Conservation (phyloP, 257 asterid species). For the Asclepias syriaca region DNA sequence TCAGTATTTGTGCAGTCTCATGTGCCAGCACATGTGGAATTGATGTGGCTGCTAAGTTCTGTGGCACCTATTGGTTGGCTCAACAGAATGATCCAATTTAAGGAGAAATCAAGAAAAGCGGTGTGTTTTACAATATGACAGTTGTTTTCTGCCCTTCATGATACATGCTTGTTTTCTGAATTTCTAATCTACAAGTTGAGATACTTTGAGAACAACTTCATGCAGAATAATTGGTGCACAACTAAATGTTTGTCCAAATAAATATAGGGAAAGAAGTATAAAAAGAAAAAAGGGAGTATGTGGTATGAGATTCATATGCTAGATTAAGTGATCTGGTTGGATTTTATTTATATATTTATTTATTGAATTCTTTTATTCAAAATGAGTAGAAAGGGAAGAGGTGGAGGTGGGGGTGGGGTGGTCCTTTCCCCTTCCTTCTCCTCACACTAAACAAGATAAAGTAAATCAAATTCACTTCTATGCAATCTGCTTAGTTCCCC, state of each 20-base stretch:
- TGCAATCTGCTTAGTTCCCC: neutral
- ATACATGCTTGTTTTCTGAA: neutral
- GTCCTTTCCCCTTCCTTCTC: neutral
- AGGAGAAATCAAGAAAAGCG: slow-evolving; percentile 85
- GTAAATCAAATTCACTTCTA: neutral
- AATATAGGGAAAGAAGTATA: neutral
- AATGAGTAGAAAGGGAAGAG: no score
- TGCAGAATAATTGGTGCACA: neutral
- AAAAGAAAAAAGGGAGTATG: neutral
- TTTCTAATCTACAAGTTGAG: neutral
- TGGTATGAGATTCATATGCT: no score
- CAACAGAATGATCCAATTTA: slow-evolving; percentile 90
- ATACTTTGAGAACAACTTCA: no score
- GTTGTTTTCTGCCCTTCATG: neutral
- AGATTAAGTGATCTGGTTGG: no score
- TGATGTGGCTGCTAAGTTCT: slow-evolving; percentile 95
- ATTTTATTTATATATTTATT: no score
- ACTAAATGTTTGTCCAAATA: neutral
- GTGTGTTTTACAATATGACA: slow-evolving; percentile 38
- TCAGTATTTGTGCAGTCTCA: slow-evolving; percentile 99
- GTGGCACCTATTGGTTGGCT: slow-evolving; percentile 96
- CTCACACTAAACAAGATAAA: neutral
- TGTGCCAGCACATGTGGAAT: slow-evolving; percentile 86
- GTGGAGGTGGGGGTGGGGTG: no score
- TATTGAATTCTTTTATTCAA: no score